These are phyloP conservation scores for Cercospora canescens DNA, from an alignment of 2,329 filamentous ascomycete species.

Conservation along the genomic window DNA sequence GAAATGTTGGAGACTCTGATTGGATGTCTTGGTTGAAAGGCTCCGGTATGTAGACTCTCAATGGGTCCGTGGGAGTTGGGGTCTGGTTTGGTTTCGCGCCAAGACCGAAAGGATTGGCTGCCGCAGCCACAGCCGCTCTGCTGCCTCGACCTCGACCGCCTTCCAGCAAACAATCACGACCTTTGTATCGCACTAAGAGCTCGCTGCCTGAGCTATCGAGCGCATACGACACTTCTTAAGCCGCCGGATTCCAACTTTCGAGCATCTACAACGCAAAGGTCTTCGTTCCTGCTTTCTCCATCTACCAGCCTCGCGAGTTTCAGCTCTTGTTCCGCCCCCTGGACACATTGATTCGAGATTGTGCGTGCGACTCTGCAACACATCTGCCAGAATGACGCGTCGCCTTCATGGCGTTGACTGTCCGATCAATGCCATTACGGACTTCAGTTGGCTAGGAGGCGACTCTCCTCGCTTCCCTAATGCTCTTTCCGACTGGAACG, in stretches of 20 bases:
- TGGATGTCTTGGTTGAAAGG: slow-evolving; percentile 4
- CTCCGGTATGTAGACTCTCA: neutral
- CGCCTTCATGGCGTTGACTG: slow-evolving; percentile 11
- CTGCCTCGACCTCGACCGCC: slow-evolving; percentile 1
- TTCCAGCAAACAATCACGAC: neutral
- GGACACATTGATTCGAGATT: neutral
- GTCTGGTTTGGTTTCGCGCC: neutral
- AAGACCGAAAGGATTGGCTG: neutral
- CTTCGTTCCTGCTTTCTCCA: neutral
- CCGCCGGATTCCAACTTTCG: neutral
- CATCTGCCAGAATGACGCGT: neutral
- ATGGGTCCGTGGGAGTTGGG: neutral
- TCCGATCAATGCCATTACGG: slow-evolving; percentile 12
- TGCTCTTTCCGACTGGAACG: slow-evolving; percentile 26
- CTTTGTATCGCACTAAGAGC: neutral
- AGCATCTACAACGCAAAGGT: neutral
- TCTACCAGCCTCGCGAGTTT: neutral
- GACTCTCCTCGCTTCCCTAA: slow-evolving; percentile 20
- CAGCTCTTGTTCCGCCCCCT: neutral
- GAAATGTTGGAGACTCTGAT: slow-evolving; percentile 67
- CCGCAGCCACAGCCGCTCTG: slow-evolving; percentile 7
- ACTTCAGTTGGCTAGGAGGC: neutral
- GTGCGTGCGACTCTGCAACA: neutral
- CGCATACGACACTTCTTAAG: neutral
- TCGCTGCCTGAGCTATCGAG: neutral